Conservation (phyloP, 2,329 filamentous ascomycete species). For the Nemania sp. region DNA sequence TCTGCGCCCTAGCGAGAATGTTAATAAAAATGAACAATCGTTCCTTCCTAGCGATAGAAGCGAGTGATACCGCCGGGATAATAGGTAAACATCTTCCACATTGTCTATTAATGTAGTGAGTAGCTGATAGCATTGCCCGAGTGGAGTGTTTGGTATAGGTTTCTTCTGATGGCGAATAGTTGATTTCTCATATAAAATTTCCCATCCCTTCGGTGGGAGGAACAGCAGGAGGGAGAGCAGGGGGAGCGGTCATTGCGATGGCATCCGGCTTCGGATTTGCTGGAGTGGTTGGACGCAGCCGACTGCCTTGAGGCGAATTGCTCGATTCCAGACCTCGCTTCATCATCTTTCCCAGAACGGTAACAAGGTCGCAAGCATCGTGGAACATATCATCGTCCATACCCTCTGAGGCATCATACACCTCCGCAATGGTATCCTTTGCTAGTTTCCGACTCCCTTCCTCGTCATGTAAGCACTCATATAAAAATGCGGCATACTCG, state of each 20-base stretch:
- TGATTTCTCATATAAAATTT: slow-evolving; percentile 45
- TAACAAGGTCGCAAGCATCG: slow-evolving; percentile 89
- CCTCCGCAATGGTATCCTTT: slow-evolving; percentile 85
- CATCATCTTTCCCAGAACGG: slow-evolving; percentile 88
- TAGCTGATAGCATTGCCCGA: neutral
- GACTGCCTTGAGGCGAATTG: slow-evolving; percentile 31
- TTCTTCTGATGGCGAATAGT: neutral
- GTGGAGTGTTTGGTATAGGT: neutral
- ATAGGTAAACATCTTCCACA: neutral
- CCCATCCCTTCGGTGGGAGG: slow-evolving; percentile 45
- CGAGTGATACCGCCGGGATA: neutral
- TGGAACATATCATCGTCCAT: slow-evolving; percentile 97
- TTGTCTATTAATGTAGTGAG: neutral
- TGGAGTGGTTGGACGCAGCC: slow-evolving; percentile 38
- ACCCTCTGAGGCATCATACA: slow-evolving; percentile 89
- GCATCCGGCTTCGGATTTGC: slow-evolving; percentile 40
- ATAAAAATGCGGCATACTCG: slow-evolving; percentile 92
- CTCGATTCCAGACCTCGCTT: slow-evolving; percentile 71
- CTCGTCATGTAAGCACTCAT: slow-evolving; percentile 88
- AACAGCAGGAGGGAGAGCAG: slow-evolving; percentile 41
- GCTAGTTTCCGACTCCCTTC: slow-evolving; percentile 82
- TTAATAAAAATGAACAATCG: neutral
- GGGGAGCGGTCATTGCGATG: slow-evolving; percentile 40
- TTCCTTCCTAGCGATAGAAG: neutral
- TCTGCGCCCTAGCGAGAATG: neutral